Evolutionary conservation across 192 early-diverging fungal genomes (phyloP).

Genomic region (Coemansia sp.): DNA sequence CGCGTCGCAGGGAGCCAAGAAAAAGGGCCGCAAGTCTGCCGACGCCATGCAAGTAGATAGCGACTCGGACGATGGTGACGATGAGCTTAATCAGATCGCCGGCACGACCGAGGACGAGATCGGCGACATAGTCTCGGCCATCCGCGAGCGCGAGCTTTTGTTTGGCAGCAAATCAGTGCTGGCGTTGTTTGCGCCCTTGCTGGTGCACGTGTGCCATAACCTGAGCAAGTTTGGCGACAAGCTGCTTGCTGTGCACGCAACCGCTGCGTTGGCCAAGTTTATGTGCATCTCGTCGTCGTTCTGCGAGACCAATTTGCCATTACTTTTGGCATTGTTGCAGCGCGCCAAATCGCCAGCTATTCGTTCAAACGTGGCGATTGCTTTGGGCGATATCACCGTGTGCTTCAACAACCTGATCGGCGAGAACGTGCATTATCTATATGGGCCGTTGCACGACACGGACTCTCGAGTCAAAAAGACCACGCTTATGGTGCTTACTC

Average conservation of each 20-base stretch:
- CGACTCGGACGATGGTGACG: conserved; percentile 55
- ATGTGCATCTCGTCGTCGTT: conserved; percentile 97
- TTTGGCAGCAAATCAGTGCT: conserved; percentile 78
- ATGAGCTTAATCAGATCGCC: conserved; percentile 91
- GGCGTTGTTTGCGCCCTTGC: conserved; percentile 68
- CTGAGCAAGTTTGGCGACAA: conserved; percentile 79
- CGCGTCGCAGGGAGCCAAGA: conserved; percentile 20
- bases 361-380: conserved; percentile 93
- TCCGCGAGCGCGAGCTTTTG: conserved; percentile 91
- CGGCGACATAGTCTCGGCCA: conserved; percentile 77
- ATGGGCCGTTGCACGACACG: conserved; percentile 83
- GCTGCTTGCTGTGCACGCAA: conserved; percentile 84
- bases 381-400: conserved; percentile 97
- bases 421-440: conserved; percentile 92
- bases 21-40: conserved; percentile 22
- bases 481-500: conserved; percentile 97
- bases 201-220: conserved; percentile 77
- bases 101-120: conserved; percentile 96
- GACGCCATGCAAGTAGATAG: conserved; percentile 19
- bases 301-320: conserved; percentile 88
- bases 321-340: conserved; percentile 88
- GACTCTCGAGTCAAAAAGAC: conserved; percentile 90
- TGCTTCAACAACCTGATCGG: conserved; percentile 97
- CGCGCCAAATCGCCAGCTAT: conserved; percentile 81
- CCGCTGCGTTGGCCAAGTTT: conserved; percentile 87